phyloP scores from a whole-genome alignment of 2,329 filamentous ascomycete genomes.

The Trichoderma sp. region DNA sequence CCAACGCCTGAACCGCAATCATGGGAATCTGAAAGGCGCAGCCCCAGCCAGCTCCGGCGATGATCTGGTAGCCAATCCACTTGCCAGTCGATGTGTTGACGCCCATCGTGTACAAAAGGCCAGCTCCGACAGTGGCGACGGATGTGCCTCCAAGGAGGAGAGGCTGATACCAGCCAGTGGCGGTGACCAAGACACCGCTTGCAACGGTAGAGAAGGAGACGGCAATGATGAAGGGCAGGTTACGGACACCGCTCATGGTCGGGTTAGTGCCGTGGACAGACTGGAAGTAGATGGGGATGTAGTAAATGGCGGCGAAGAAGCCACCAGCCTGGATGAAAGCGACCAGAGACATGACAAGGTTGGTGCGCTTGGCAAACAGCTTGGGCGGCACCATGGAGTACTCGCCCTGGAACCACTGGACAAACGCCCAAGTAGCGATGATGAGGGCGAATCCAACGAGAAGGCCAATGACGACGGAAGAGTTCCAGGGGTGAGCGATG shows the following conservation, averaged over 20 bases:
- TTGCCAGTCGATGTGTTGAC: slow-evolving; percentile 38
- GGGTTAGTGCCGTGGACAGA: slow-evolving; percentile 41
- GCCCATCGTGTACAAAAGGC: slow-evolving; percentile 43
- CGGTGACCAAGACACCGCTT: slow-evolving; percentile 39
- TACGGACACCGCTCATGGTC: slow-evolving; percentile 42
- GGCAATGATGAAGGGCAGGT: slow-evolving; percentile 45
- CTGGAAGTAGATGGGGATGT: slow-evolving; percentile 48
- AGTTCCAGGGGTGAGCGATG: slow-evolving; percentile 42
- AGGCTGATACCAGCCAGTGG: slow-evolving; percentile 42
- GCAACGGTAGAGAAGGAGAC: slow-evolving; percentile 42
- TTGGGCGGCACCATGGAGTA: slow-evolving; percentile 42
- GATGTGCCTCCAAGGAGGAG: slow-evolving; percentile 45
- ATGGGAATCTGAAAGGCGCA: slow-evolving; percentile 48
- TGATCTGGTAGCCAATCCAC: slow-evolving; percentile 54
- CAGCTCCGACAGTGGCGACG: slow-evolving; percentile 43
- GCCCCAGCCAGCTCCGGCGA: slow-evolving; percentile 49
- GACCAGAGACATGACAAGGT: slow-evolving; percentile 37
- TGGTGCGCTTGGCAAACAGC: slow-evolving; percentile 39
- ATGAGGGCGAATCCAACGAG: slow-evolving; percentile 41
- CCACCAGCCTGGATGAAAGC: slow-evolving; percentile 43
- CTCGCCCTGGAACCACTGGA: slow-evolving; percentile 45
- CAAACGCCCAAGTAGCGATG: slow-evolving; percentile 33
- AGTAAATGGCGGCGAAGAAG: slow-evolving; percentile 47
- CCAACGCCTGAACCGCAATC: slow-evolving; percentile 46
- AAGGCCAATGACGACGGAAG: slow-evolving; percentile 40